These are phyloP conservation scores for Auriscalpium microsporum DNA, from an alignment of 768 basidiomycete species.

Conservation along the genomic window DNA sequence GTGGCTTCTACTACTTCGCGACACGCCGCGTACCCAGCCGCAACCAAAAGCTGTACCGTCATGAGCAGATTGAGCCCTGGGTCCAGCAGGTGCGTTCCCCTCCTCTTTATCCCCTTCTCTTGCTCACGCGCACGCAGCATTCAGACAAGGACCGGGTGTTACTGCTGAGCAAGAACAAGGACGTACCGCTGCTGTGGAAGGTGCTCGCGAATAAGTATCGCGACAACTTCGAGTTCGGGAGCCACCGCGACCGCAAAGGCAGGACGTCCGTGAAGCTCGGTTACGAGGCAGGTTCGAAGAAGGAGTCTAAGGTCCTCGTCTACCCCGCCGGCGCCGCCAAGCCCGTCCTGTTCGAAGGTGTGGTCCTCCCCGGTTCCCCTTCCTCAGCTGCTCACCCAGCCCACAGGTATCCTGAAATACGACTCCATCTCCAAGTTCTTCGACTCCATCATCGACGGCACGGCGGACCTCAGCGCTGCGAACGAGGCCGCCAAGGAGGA, in stretches of 20 bases:
- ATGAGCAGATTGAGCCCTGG: constrained; percentile 59
- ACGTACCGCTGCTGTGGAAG: constrained; percentile 73
- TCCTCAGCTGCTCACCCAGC: not conserved
- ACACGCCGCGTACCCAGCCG: constrained; percentile 65
- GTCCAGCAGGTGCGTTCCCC: constrained; percentile 47
- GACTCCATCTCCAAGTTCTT: constrained; percentile 70
- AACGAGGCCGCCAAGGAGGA: constrained; percentile 20
- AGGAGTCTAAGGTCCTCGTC: constrained; percentile 57
- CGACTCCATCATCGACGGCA: constrained; percentile 61
- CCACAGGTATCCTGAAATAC: constrained; percentile 58
- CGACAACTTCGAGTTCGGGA: constrained; percentile 52
- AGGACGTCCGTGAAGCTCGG: constrained; percentile 50
- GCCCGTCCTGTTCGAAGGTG: constrained; percentile 63
- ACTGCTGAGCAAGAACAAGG: constrained; percentile 67
- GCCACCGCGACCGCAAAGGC: constrained; percentile 60
- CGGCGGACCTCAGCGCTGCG: constrained; percentile 41
- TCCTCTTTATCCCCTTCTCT: not conserved
- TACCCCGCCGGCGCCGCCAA: constrained; percentile 55
- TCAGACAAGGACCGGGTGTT: constrained; percentile 46
- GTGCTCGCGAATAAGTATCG: constrained; percentile 67
- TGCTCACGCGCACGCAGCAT: constrained; percentile 21
- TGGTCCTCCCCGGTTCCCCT: not conserved
- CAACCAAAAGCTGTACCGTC: constrained; percentile 49
- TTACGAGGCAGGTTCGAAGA: constrained; percentile 41
- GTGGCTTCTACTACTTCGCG: constrained; percentile 68